Conservation (phyloP, 208 protist species). For the Trichomonas vaginalis region DNA sequence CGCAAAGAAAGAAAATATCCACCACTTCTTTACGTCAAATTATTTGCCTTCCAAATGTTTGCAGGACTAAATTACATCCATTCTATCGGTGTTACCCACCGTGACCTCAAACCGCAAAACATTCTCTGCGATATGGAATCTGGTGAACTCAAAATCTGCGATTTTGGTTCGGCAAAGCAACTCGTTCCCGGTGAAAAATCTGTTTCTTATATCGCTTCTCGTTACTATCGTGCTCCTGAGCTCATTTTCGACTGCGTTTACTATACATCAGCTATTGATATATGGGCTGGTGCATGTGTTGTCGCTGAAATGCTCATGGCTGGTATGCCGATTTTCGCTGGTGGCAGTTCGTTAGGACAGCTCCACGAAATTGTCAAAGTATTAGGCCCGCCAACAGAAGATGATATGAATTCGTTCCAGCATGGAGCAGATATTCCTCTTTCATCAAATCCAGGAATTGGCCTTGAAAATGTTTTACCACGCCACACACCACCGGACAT, state of each 20-base stretch:
- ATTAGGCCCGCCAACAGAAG: conserved; percentile 3
- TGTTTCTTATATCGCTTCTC: conserved; percentile 74
- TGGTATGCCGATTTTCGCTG: conserved; percentile 79
- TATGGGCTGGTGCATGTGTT: conserved; percentile 76
- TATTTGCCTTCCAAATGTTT: conserved; percentile 83
- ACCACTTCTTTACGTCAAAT: conserved; percentile 31
- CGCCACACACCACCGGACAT: background rate
- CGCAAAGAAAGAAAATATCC: conserved; percentile 52
- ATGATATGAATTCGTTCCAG: conserved; percentile 14
- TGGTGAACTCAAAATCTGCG: conserved; percentile 73
- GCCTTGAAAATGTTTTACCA: background rate
- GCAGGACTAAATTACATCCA: conserved; percentile 89
- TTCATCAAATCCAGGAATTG: background rate
- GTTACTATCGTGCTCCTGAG: conserved; percentile 77
- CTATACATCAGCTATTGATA: conserved; percentile 72
- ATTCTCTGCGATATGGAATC: conserved; percentile 59
- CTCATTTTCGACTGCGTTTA: conserved; percentile 73
- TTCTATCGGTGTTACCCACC: conserved; percentile 61
- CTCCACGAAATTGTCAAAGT: conserved; percentile 79
- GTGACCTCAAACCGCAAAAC: conserved; percentile 83
- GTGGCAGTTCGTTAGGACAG: conserved; percentile 62
- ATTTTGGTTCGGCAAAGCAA: conserved; percentile 64
- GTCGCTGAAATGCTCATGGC: conserved; percentile 84
- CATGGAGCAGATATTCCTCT: background rate
- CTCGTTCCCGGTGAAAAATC: conserved; percentile 57